These are phyloP conservation scores for Aurantiochytrium sp. DNA, from an alignment of 108 stramenopile genomes.

Conservation along the genomic window DNA sequence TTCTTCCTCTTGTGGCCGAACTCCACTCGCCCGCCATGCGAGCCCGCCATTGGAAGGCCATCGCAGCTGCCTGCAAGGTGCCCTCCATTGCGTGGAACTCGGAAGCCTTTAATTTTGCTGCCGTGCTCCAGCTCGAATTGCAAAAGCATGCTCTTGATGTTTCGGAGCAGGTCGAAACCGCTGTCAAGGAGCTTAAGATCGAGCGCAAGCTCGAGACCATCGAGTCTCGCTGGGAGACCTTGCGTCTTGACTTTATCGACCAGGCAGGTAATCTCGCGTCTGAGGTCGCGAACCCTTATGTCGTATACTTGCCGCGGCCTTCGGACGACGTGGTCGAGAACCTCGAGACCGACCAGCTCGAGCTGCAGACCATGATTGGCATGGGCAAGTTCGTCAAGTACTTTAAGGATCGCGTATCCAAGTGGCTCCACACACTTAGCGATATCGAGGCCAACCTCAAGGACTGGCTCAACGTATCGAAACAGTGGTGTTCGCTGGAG, in stretches of 20 bases:
- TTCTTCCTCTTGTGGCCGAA: conserved; percentile 69
- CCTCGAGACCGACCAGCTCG: conserved; percentile 78
- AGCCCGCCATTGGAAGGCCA: conserved; percentile 65
- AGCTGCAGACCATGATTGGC: conserved; percentile 75
- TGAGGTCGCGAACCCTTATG: conserved; percentile 25
- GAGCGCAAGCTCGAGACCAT: conserved; percentile 73
- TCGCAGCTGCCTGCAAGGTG: conserved; percentile 70
- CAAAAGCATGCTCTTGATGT: conserved; percentile 65
- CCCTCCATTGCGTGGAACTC: conserved; percentile 60
- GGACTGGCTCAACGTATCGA: conserved; percentile 66
- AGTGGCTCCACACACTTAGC: conserved; percentile 67
- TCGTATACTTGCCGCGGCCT: conserved; percentile 57
- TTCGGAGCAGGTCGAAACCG: conserved; percentile 74
- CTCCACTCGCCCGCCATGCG: conserved; percentile 69
- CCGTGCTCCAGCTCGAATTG: conserved; percentile 68
- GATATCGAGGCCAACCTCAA: conserved; percentile 69
- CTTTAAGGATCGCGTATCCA: conserved; percentile 67
- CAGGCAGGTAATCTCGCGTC: conserved; percentile 41
- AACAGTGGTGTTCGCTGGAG: conserved; percentile 71
- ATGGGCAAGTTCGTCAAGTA: conserved; percentile 84
- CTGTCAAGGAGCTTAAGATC: conserved; percentile 76
- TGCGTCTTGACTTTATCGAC: conserved; percentile 61
- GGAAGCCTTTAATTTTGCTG: conserved; percentile 47
- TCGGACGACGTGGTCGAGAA: conserved; percentile 72
- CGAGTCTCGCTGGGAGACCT: conserved; percentile 60